Percentiles rank a stretch among this genome's conserved stretches.
These are phyloP conservation scores for Pulveroboletus ravenelii DNA, from an alignment of 768 basidiomycete species.

Conservation along the genomic window DNA sequence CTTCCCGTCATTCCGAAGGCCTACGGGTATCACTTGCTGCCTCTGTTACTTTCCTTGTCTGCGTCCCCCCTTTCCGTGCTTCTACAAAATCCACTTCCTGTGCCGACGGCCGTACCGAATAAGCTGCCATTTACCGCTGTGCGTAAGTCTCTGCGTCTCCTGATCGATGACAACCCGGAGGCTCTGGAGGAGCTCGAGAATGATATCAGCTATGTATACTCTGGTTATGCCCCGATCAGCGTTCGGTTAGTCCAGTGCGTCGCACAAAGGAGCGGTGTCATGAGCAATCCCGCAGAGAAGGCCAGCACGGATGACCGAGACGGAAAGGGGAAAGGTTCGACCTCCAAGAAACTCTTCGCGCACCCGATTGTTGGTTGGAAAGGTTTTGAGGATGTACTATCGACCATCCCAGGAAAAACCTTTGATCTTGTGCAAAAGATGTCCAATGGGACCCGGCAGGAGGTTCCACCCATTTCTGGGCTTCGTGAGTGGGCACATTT, in stretches of 20 bases:
- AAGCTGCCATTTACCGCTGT: conserved; percentile 72
- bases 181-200: conserved; percentile 79
- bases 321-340: conserved; percentile 35
- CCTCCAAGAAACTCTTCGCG: conserved; percentile 62
- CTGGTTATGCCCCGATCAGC: conserved; percentile 93
- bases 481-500: conserved; percentile 30
- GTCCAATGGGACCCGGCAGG: conserved; percentile 25
- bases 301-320: conserved; percentile 36
- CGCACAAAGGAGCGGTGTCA: conserved; percentile 84
- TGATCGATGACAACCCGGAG: conserved; percentile 83
- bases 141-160: conserved; percentile 82
- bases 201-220: conserved; percentile 95
- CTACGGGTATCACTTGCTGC: conserved; percentile 73
- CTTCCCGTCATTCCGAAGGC: conserved; percentile 38
- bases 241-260: conserved; percentile 89
- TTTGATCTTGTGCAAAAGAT: conserved; percentile 67
- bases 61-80: conserved; percentile 65
- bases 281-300: conserved; percentile 71
- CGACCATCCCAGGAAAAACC: conserved; percentile 77
- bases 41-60: conserved; percentile 60
- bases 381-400: conserved; percentile 89
- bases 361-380: conserved; percentile 96
- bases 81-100: conserved; percentile 62
- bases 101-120: conserved; percentile 39
- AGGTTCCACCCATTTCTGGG: conserved; percentile 27